Evolutionary conservation across 2,329 filamentous ascomycete genomes (phyloP), one percentile per base, ranked within the genome.

Genomic region (Ceratocystiopsis brevicomis): DNA sequence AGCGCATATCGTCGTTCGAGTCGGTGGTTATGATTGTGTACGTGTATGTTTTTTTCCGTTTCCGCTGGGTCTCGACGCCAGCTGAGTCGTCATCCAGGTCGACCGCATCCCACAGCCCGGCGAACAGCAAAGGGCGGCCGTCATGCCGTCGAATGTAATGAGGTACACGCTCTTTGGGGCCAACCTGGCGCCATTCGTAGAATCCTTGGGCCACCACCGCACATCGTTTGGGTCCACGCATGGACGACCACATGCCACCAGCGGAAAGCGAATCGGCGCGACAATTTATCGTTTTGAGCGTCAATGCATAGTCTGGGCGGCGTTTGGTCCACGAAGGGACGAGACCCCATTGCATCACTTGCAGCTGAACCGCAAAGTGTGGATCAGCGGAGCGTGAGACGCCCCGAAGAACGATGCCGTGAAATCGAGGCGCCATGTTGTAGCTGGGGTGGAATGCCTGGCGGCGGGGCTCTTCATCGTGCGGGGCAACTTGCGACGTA

Each of bases 271-370:
- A 90, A 59, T 96, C 88, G 54, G 88, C 83, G 3, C 88, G 78
- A 57, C 88, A 96, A 61, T 98, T 96, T 59, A 96, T 96, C 0
- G 86, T 94, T 55, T 81, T 84, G 67, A 93, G 69, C 58, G 85
- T 68, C 1, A 76, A 76, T 21, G 72, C 68, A 53, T 90, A 88
- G 54, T 85, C 76, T 0, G 85, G 83, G 42, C 77, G 77, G 13
- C 79, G 71, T 62, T 88, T 93, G 4, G 83, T 92, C 88, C 88
- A 96, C 59, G 80, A 94, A 0, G 90, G 88, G 14, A 96, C 68
- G 8, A 98, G 69, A 0, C 88, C 90, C 90, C 90, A 98, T 69
- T 85, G 88, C 82, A 96, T 96, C 2, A 77, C 69, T 57, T 95
- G 86, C 10, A 98, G 65, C 58, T 82, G 88, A 63, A 92, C 33